A percentile compares a stretch with the other conserved stretches of the same genome.
Conservation (phyloP, 2,329 filamentous ascomycete genomes). For the Aspergillus floridensis region DNA sequence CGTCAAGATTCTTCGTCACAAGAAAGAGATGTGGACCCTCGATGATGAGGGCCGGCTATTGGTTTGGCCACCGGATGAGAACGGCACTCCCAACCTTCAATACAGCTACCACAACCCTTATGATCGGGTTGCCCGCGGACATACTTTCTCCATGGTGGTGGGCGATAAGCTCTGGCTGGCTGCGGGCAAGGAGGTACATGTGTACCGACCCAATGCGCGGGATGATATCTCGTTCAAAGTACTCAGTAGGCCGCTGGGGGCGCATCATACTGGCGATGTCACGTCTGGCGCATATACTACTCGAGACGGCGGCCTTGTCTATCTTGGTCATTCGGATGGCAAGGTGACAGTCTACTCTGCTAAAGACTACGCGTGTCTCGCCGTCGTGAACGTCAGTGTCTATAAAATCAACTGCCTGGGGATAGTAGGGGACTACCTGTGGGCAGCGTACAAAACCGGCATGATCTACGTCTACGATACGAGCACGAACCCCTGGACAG, state of each 20-base stretch:
- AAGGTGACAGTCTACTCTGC: slow-evolving; percentile 92
- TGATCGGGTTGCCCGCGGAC: slow-evolving; percentile 74
- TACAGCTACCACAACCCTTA: slow-evolving; percentile 65
- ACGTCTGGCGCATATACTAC: slow-evolving; percentile 77
- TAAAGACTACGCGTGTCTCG: slow-evolving; percentile 72
- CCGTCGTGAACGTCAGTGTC: slow-evolving; percentile 78
- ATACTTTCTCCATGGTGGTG: slow-evolving; percentile 86
- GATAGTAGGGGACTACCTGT: slow-evolving; percentile 77
- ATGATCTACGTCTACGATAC: slow-evolving; percentile 93
- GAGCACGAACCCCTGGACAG: slow-evolving; percentile 74
- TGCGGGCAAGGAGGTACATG: slow-evolving; percentile 77
- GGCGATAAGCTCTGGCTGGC: slow-evolving; percentile 85
- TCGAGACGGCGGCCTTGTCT: slow-evolving; percentile 73
- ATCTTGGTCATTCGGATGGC: slow-evolving; percentile 88
- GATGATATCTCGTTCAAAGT: slow-evolving; percentile 72
- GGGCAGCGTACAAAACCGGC: slow-evolving; percentile 93
- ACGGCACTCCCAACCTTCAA: slow-evolving; percentile 70
- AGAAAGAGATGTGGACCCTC: slow-evolving; percentile 88
- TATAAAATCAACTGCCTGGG: slow-evolving; percentile 92
- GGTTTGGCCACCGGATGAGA: slow-evolving; percentile 78
- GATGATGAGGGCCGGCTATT: slow-evolving; percentile 85
- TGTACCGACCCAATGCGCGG: slow-evolving; percentile 72
- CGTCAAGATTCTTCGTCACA: slow-evolving; percentile 79
- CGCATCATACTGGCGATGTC: slow-evolving; percentile 77
- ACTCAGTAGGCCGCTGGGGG: slow-evolving; percentile 65